Evolutionary conservation across 768 basidiomycete species (phyloP).

Genomic region (Macrolepiota fuliginosa): DNA sequence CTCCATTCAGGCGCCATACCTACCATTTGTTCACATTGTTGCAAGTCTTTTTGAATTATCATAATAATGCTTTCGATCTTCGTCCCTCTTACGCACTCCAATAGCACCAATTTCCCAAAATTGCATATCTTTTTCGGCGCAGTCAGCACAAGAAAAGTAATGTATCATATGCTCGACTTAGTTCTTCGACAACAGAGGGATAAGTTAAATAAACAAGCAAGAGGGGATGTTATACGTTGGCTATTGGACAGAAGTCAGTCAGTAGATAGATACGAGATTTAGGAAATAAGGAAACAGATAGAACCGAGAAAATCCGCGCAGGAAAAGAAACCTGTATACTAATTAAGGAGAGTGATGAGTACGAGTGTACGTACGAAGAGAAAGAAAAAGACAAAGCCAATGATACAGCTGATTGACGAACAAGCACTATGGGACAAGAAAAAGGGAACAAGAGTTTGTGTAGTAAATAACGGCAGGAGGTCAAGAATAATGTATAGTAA

Average conservation of each 20-base stretch:
- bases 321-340: conserved; percentile 1
- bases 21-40: background rate
- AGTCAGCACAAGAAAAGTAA: conserved; percentile 12
- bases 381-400: conserved; percentile 14
- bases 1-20: background rate
- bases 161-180: conserved; percentile 15
- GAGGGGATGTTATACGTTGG: conserved; percentile 10
- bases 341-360: conserved; percentile 7
- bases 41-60: conserved; percentile 2
- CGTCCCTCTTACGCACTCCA: background rate
- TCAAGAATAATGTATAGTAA: conserved; percentile 11
- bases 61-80: conserved; percentile 5
- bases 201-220: conserved; percentile 26
- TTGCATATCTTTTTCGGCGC: conserved; percentile 5
- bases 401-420: conserved; percentile 22
- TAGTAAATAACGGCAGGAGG: conserved; percentile 16
- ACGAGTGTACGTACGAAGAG: background rate
- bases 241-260: conserved; percentile 12
- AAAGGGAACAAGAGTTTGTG: conserved; percentile 4
- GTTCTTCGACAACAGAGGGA: conserved; percentile 12
- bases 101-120: conserved; percentile 6
- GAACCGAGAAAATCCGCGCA: conserved; percentile 2
- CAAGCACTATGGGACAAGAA: conserved; percentile 13
- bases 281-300: conserved; percentile 1
- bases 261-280: conserved; percentile 2